Evolutionary conservation across 306 rosid species (phyloP), one percentile per base, ranked within the genome.

Genomic region (Prunus mongolica): DNA sequence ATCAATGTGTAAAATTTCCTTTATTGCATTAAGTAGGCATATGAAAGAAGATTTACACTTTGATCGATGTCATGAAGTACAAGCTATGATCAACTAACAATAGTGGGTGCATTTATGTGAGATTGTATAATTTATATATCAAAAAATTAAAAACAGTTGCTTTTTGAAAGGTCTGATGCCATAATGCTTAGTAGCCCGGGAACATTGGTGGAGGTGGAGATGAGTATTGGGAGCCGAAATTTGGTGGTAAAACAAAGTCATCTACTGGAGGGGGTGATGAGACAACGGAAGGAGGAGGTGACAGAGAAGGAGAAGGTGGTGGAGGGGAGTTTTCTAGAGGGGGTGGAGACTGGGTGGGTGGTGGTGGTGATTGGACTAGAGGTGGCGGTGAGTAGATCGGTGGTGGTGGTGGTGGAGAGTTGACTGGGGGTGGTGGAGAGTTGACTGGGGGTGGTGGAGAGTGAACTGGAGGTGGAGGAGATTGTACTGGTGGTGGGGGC

Each of bases 121-220:
- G 65, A n/a, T 24, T 76, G 60, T 56, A 72, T 71, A 81, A 54
- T 61, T 63, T 76, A 76, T 55, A 46, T 34, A 67, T 65, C 0
- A 5, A 0, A 32, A 5, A 32, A 32, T 32, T 32, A 5, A 32
- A 32, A 32, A 32, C 38, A 32, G 1, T 32, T 32, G 38, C 1
- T 32, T 32, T 32, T 5, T 32, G 38, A 5, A 32, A 6, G 38
- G 38, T 32, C 38, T 32, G 49, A 70, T 76, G 28, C 19, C 58
- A 57, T n/a, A 10, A 30, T 72, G 41, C 47, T 67, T 67, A 82
- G 79, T 82, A 72, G 52, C 85, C 82, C 1, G 57, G 85, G 50
- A 77, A 82, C 44, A 72, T 46, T 14, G 85, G 85, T 50, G 85
- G 85, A 34, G 84, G 83, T 12, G 83, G 83, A 45, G 83, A 73